Evolutionary conservation across 2,329 filamentous ascomycete species (phyloP), one percentile per base, ranked within the genome.

Genomic region (Ilyonectria destructans): DNA sequence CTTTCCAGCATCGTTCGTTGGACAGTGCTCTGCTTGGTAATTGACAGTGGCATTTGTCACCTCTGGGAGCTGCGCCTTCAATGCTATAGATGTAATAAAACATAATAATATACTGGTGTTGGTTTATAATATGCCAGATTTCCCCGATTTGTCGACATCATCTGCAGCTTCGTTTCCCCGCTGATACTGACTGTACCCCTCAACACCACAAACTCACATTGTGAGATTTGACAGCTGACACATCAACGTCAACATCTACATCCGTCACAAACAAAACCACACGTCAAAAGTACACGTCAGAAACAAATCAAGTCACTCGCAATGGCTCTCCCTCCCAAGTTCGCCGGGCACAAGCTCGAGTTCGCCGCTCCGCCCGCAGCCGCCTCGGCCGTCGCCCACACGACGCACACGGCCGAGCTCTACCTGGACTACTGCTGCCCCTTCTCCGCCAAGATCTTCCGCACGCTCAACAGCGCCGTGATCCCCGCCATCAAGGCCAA

Each of bases 391-490:
- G 77, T 83, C 17, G 78, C 83, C 8, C 81, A 84, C 45, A 82
- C 86, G 6, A 80, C 85, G 17, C 89, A 91, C 83, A 91, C 89
- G 0, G 79, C 91, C 57, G 90, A 92, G 79, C 70, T 92, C 58
- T 91, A 93, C 82, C 90, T 97, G 74, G 95, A 98, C 86, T 98
- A 97, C 85, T 93, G 94, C 78, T 98, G 95, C 81, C 95, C 94
- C 46, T 90, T 85, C 80, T 88, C 85, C n/a, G 86, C 86, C 69
- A 85, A 86, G 78, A 83, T 95, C 76, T 98, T 96, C 88, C 89
- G 91, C 70, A 96, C 93, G 2, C 83, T 98, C 74, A 91, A 92
- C 82, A 84, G 81, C 65, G 82, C 85, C 33, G 88, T 97, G 66
- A 85, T 89, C 67, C 91, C 93, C 1, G 80, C 89, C 55, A 86